Evolutionary conservation across 2,329 filamentous ascomycete species (phyloP).

Genomic region (Penicillium glabrum): DNA sequence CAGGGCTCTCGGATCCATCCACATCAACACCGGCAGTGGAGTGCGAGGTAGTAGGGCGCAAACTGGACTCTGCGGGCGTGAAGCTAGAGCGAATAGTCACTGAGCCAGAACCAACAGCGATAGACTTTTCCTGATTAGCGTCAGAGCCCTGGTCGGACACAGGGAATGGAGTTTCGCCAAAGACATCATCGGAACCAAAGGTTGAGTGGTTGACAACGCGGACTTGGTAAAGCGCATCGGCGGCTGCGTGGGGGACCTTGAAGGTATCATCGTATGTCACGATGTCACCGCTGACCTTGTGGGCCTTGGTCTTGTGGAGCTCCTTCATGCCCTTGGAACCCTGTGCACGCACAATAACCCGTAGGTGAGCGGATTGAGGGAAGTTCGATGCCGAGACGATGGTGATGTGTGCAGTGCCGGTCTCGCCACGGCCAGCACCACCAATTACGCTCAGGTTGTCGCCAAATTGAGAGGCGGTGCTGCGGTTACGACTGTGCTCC

Average conservation of each 20-base stretch:
- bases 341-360: slow-evolving; percentile 69
- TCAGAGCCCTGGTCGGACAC: slow-evolving; percentile 75
- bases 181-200: slow-evolving; percentile 77
- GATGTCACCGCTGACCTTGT: slow-evolving; percentile 67
- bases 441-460: slow-evolving; percentile 51
- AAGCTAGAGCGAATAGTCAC: slow-evolving; percentile 77
- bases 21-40: slow-evolving; percentile 30
- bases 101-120: slow-evolving; percentile 70
- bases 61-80: slow-evolving; percentile 44
- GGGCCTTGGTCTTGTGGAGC: slow-evolving; percentile 88
- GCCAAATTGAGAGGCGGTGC: slow-evolving; percentile 51
- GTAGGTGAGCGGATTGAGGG: slow-evolving; percentile 74
- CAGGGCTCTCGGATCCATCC: slow-evolving; percentile 38
- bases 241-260: slow-evolving; percentile 68
- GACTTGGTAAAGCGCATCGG: slow-evolving; percentile 83
- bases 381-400: slow-evolving; percentile 77
- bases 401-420: slow-evolving; percentile 76
- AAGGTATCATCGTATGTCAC: slow-evolving; percentile 69
- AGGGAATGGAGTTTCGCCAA: slow-evolving; percentile 87
- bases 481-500: slow-evolving; percentile 49
- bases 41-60: slow-evolving; percentile 38
- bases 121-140: slow-evolving; percentile 66
- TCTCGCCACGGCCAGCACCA: slow-evolving; percentile 55
- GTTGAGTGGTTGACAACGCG: slow-evolving; percentile 81
- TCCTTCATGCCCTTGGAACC: slow-evolving; percentile 69